Evolutionary conservation across 192 early-diverging fungal genomes (phyloP), one percentile per base, ranked within the genome.

Genomic region (Coemansia pectinata): DNA sequence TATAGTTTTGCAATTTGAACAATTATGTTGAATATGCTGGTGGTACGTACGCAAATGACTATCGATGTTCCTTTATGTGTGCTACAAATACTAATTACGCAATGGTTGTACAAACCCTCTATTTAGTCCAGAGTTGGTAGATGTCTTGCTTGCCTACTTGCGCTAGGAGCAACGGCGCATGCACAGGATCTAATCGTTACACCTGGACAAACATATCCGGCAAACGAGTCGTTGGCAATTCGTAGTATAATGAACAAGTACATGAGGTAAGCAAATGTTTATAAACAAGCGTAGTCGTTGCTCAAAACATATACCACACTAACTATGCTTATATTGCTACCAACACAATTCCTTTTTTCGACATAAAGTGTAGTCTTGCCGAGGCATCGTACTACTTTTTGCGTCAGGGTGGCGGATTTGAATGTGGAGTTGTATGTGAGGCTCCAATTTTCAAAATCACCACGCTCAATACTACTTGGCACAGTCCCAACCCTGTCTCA

Each of bases 391-490:
- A 83, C 41, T 69, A 83, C 27, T 83, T 83, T 47, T 42, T 83
- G 62, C 72, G 47, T 31, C 81, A 83, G 41, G 72, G 72, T 6
- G 50, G 62, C 23, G 81, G 81, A 4, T 78, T 83, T 31, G 66
- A 66, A 11, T 83, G 81, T 39, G 81, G 81, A 12, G 39, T 23
- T 17, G 55, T 67, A 0, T 83, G 81, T 34, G 57, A 72, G 5
- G 23, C 52, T 12, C 69, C 69, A 0, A 23, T 73, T 2, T 71
- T 75, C 60, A 48, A 75, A 41, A 45, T 60, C 19, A 50, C 48
- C 1, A 38, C 27, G 2, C 50, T 83, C 29, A 83, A 83, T 33
- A 83, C 81, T 0, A 83, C 81, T 7, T 83, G 81, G 81, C 81
- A 83, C 59, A 78, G 71, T 36, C 76, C 81, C 1, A 74, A 72